Evolutionary conservation across 495 filamentous ascomycete species (phyloP).

Genomic region (Echria macrotheca): DNA sequence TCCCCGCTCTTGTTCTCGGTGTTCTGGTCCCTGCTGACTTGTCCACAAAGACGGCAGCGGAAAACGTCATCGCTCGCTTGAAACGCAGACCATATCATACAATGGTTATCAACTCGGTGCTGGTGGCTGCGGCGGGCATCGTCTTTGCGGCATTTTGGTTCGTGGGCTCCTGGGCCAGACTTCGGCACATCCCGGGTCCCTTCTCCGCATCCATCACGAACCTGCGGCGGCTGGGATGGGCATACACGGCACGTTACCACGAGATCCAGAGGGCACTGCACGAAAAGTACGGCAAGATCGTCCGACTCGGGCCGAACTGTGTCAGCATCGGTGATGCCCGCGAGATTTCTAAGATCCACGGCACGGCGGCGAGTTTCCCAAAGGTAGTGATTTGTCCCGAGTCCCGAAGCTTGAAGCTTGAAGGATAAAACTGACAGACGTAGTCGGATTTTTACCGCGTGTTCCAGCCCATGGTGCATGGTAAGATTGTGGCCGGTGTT

Average conservation of each 20-base stretch:
- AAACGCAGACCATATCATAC: no score
- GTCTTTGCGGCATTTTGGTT: no score
- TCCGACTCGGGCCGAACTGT: constrained; percentile 47
- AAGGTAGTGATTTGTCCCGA: constrained; percentile 12
- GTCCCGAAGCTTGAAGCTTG: no score
- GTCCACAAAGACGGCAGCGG: no score
- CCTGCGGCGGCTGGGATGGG: constrained; percentile 7
- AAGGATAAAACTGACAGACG: no score
- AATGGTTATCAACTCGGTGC: no score
- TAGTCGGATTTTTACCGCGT: constrained; percentile 16
- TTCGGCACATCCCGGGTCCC: constrained; percentile 9
- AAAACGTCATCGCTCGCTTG: no score
- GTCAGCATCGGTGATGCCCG: constrained; percentile 37
- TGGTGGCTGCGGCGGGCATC: no score
- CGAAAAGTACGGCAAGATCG: constrained; percentile 40
- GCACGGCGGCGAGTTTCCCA: constrained; percentile 13
- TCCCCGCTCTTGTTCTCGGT: no score
- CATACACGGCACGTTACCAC: constrained; percentile 6
- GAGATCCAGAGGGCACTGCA: constrained; percentile 28
- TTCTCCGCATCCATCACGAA: constrained; percentile 10
- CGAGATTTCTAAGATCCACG: constrained; percentile 32
- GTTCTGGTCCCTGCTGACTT: no score
- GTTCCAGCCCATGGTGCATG: constrained; percentile 13
- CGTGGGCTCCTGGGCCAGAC: constrained; percentile 1
- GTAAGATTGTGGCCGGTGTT: constrained; percentile 13